Evolutionary conservation across 2,329 filamentous ascomycete species (phyloP), one percentile per base, ranked within the genome.

Genomic region (Xylaria sp.): DNA sequence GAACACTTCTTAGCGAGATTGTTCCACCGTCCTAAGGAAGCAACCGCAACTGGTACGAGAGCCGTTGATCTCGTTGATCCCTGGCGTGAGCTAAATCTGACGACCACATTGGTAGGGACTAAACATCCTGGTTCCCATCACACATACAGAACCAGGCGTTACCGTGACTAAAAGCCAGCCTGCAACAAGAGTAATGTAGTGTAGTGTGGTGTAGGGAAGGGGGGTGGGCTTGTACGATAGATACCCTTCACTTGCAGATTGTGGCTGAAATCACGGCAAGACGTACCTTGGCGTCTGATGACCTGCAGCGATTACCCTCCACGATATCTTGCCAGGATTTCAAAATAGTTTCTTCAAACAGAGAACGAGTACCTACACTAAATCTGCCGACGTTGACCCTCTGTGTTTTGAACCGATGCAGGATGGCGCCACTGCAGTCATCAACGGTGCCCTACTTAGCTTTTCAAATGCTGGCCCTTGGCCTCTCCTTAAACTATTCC

Each of bases 351-450:
- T 59, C 68, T 55, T 68, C 54, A 23, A 57, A 55, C 12, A 65
- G 41, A 67, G 51, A 32, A 57, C 12, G 46, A 55, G 32, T 56
- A 65, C 34, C 34, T 37, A 37, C 64, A 63, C 63, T 63, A 65
- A 58, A 70, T 66, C 70, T 70, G 58, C 70, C 70, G 70, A 64
- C 51, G 61, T 70, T 64, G 54, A 61, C 60, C 48, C 54, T 65
- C 58, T 61, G 37, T 66, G 66, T 65, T 65, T 69, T 63, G 65
- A 59, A 68, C 65, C 66, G 25, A 73, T 72, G 65, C 66, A 70
- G 71, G 66, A 66, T 70, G 57, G 67, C 65, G 71, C 70, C 71
- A 73, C 71, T 56, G 54, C 54, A 66, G 59, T 68, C 70, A 68
- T 70, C 46, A 64, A 70, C 59, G 54, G 66, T 70, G 61, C 57